phyloP scores from a whole-genome alignment of 2,329 filamentous ascomycete genomes.

The Exophiala calicioides region DNA sequence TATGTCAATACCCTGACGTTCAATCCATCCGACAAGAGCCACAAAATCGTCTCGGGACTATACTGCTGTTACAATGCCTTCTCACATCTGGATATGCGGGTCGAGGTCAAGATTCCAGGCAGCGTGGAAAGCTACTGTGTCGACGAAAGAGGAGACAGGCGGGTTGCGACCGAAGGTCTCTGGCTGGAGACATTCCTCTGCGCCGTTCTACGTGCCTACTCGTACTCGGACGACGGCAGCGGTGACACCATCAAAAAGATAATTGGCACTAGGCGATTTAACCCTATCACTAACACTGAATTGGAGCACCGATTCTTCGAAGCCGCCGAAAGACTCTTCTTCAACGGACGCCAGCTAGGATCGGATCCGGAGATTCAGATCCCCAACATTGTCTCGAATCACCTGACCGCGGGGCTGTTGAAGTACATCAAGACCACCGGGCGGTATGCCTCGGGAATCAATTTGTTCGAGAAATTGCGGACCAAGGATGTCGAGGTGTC shows the following conservation, averaged over 20 bases:
- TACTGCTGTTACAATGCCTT: constrained; percentile 99
- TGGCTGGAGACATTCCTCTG: constrained; percentile 98
- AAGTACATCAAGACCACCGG: constrained; percentile 96
- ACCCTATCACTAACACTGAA: constrained; percentile 97
- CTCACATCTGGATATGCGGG: constrained; percentile 95
- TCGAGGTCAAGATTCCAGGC: constrained; percentile 95
- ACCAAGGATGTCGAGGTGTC: constrained; percentile 90
- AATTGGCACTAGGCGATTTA: constrained; percentile 94
- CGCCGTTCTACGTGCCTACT: constrained; percentile 89
- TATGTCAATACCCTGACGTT: constrained; percentile 99
- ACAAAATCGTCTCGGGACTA: constrained; percentile 89
- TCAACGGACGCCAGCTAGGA: constrained; percentile 90
- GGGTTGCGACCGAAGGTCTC: constrained; percentile 86
- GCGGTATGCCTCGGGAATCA: constrained; percentile 91
- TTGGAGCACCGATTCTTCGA: constrained; percentile 95
- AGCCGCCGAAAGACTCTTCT: constrained; percentile 92
- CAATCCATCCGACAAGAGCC: constrained; percentile 76
- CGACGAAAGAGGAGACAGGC: constrained; percentile 93
- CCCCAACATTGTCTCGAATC: constrained; percentile 93
- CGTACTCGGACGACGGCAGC: constrained; percentile 92
- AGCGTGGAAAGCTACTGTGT: constrained; percentile 97
- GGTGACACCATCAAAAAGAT: constrained; percentile 96
- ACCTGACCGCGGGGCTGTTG: constrained; percentile 87
- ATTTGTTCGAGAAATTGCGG: constrained; percentile 93
- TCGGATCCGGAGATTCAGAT: constrained; percentile 98